Evolutionary conservation across 2,329 filamentous ascomycete species (phyloP), one percentile per base, ranked within the genome.

Genomic region (Diplodia corticola): DNA sequence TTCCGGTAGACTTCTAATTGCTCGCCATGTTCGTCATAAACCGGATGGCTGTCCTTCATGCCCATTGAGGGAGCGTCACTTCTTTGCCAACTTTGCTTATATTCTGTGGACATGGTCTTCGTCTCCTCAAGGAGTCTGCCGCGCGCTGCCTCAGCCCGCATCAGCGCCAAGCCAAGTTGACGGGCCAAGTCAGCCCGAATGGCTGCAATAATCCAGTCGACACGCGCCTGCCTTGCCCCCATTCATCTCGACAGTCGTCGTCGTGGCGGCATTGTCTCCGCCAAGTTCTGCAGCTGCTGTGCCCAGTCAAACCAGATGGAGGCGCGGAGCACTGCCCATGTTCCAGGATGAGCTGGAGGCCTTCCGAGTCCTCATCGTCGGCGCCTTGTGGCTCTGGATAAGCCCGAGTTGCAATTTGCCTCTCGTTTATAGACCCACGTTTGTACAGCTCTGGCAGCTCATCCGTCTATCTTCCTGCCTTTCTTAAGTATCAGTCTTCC

Each of bases 281-380:
- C 57, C 57, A 61, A 61, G 57, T 49, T 10, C 40, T 30, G 17
- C 13, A 20, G 57, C 57, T 61, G 57, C 57, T 28, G 49, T 44
- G 57, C 57, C 57, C 57, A 61, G 57, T 61, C 57, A 61, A 61
- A 61, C 57, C 57, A 37, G 44, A 49, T 61, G 57, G 28, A 33
- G 40, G n/a, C 44, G 40, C 37, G 44, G 54, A 44, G 20, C 54
- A 24, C 24, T 17, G 37, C 15, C 55, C 22, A 46, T 33, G 40
- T 30, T 40, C 55, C 57, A 61, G 44, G 22, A 44, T 33, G 17
- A 24, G 22, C 9, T 22, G 57, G 57, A 61, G 22, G 44, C 44
- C 57, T 61, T 35, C 24, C 55, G 20, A n/a, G n/a, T 12, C n/a
- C 44, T 60, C 55, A 60, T 30, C 57, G n/a, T 49, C 57, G 57